Conservation (phyloP, 257 asterid species). For the Solanum medicagineum region DNA sequence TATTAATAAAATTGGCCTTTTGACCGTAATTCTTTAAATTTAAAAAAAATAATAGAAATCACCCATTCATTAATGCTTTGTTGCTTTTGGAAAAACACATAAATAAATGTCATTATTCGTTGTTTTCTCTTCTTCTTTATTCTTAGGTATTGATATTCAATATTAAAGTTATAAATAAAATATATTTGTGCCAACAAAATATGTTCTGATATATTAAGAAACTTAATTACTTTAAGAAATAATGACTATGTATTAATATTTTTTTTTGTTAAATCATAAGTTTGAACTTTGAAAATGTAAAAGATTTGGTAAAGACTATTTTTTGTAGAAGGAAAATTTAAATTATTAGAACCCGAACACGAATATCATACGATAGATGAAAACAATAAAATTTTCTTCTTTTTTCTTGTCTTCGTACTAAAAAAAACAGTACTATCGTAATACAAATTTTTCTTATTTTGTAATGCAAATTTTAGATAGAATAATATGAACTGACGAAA, state of each 20-base stretch:
- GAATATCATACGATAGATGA: not conserved
- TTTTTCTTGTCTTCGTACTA: not conserved
- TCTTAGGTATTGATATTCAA: not conserved
- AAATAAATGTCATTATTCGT: not conserved
- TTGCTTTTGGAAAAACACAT: not conserved
- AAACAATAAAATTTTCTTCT: not conserved
- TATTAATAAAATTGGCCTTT: no score
- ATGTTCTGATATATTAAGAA: not conserved
- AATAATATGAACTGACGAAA: not conserved
- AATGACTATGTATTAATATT: not conserved
- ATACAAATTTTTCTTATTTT: not conserved
- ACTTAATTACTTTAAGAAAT: not conserved
- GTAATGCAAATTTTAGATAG: not conserved
- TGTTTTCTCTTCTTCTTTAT: not conserved
- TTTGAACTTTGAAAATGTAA: not conserved
- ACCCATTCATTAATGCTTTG: not conserved
- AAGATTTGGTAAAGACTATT: not conserved
- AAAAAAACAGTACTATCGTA: not conserved
- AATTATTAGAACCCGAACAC: not conserved
- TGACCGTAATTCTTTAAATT: no score
- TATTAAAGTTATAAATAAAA: not conserved
- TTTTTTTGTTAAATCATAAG: not conserved
- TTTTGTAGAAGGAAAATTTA: not conserved
- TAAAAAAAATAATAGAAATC: not conserved
- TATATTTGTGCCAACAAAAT: not conserved